These are phyloP conservation scores for Clavaria fumosa DNA, from an alignment of 768 basidiomycete species.

Conservation along the genomic window DNA sequence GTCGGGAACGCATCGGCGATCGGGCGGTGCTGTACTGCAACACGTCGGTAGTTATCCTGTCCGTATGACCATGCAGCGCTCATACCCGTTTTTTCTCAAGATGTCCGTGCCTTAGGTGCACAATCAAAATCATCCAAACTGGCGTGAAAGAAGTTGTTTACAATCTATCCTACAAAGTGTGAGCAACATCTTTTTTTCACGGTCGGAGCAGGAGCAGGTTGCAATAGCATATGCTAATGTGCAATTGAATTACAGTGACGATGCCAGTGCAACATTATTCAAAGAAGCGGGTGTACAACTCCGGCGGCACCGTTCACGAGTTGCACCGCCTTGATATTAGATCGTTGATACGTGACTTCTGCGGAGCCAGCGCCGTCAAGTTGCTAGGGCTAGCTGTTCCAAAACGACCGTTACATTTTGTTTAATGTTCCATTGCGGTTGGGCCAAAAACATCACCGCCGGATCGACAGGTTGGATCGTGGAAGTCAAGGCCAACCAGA, in stretches of 20 bases:
- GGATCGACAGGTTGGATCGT: conserved; percentile 32
- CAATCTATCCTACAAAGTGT: conserved; percentile 93
- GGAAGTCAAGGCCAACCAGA: conserved; percentile 63
- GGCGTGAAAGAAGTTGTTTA: conserved; percentile 90
- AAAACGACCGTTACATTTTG: conserved; percentile 26
- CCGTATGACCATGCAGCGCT: neutral
- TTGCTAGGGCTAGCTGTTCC: conserved; percentile 3
- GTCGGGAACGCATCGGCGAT: conserved; percentile 72
- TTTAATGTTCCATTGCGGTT: conserved; percentile 49
- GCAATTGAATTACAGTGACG: conserved; percentile 39
- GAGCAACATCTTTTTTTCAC: no score
- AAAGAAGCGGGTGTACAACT: conserved; percentile 71
- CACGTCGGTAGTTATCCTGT: conserved; percentile 44
- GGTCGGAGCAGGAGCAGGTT: neutral
- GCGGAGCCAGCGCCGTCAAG: neutral
- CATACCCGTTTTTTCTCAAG: conserved; percentile 23
- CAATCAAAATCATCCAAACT: conserved; percentile 93
- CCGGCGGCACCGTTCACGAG: conserved; percentile 34
- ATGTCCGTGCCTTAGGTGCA: conserved; percentile 95
- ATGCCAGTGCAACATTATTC: conserved; percentile 65
- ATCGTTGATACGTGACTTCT: neutral
- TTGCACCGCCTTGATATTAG: conserved; percentile 11
- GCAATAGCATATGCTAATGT: neutral
- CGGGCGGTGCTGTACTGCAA: conserved; percentile 93
- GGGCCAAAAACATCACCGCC: conserved; percentile 35